These are phyloP conservation scores for Diaporthe citrichinensis DNA, from an alignment of 2,329 filamentous ascomycete species.

Conservation along the genomic window DNA sequence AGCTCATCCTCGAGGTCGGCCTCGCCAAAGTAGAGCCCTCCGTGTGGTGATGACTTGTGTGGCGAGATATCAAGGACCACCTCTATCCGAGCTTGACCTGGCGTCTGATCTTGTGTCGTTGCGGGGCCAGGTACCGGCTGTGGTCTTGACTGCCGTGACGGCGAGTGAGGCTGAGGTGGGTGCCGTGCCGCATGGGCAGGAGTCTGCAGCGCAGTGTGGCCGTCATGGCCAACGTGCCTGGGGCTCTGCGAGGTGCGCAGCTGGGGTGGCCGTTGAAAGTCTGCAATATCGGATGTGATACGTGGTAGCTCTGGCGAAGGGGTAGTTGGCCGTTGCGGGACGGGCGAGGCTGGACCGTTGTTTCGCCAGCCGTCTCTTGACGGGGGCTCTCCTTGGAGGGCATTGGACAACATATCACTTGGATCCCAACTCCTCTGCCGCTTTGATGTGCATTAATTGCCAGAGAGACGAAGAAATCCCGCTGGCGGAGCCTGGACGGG, in stretches of 20 bases:
- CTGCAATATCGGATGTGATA: slow-evolving; percentile 25
- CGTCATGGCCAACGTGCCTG: background rate
- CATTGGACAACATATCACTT: slow-evolving; percentile 21
- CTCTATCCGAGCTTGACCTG: slow-evolving; percentile 36
- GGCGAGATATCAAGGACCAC: slow-evolving; percentile 39
- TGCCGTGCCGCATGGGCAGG: background rate
- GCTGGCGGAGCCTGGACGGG: background rate
- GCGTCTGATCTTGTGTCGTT: slow-evolving; percentile 5
- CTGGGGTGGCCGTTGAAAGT: slow-evolving; percentile 1
- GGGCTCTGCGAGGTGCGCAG: background rate
- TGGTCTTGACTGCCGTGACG: background rate
- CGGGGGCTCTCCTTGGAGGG: slow-evolving; percentile 1
- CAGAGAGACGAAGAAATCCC: background rate
- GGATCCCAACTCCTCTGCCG: background rate
- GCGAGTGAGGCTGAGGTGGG: background rate
- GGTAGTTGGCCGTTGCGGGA: slow-evolving; percentile 23
- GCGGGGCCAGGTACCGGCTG: background rate
- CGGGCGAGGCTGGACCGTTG: slow-evolving; percentile 14
- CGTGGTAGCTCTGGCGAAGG: slow-evolving; percentile 20
- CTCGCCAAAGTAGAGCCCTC: slow-evolving; percentile 11
- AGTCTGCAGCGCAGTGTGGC: background rate
- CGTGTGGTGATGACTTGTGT: background rate
- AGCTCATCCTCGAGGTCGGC: slow-evolving; percentile 30
- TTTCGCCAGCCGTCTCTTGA: slow-evolving; percentile 18
- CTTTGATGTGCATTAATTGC: slow-evolving; percentile 2